Evolutionary conservation across 2,329 filamentous ascomycete genomes (phyloP).

Genomic region (Rosellinia necatrix): DNA sequence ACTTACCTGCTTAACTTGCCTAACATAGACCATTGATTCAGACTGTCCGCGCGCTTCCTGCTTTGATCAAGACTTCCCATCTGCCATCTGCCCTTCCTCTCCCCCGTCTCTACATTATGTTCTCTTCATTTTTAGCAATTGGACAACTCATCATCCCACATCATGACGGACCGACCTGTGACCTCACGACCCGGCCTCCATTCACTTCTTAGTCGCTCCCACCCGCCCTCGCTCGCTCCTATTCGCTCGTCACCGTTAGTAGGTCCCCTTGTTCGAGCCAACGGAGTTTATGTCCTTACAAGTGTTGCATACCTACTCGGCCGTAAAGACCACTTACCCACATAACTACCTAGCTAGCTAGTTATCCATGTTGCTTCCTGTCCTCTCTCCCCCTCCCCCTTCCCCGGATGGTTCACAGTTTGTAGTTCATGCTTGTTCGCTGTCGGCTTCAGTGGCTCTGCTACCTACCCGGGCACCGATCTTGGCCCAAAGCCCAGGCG

Average conservation of each 20-base stretch:
- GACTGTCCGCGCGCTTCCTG: too few relatives aligned
- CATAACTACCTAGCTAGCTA: too few relatives aligned
- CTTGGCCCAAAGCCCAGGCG: too few relatives aligned
- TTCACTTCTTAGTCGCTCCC: too few relatives aligned
- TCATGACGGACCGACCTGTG: slow-evolving; percentile 1
- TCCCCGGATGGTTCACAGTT: too few relatives aligned
- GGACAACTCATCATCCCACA: slow-evolving; percentile 32
- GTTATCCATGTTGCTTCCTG: too few relatives aligned
- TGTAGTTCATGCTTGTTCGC: too few relatives aligned
- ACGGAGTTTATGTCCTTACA: not conserved
- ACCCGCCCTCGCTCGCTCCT: too few relatives aligned
- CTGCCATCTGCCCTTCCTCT: too few relatives aligned
- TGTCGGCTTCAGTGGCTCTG: not conserved
- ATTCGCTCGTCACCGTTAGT: slow-evolving; percentile 20
- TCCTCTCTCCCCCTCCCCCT: too few relatives aligned
- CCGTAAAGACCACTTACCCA: slow-evolving; percentile 8
- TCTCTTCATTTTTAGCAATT: slow-evolving; percentile 1
- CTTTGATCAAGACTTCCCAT: too few relatives aligned
- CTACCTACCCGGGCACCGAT: not conserved
- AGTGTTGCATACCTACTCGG: slow-evolving; percentile 17
- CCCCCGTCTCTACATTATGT: not conserved
- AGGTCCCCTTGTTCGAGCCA: not conserved
- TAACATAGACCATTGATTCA: slow-evolving; percentile 10
- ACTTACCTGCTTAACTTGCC: not conserved
- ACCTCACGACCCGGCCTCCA: too few relatives aligned